Conservation (phyloP, 2,329 filamentous ascomycete genomes). For the Claviceps sp. region DNA sequence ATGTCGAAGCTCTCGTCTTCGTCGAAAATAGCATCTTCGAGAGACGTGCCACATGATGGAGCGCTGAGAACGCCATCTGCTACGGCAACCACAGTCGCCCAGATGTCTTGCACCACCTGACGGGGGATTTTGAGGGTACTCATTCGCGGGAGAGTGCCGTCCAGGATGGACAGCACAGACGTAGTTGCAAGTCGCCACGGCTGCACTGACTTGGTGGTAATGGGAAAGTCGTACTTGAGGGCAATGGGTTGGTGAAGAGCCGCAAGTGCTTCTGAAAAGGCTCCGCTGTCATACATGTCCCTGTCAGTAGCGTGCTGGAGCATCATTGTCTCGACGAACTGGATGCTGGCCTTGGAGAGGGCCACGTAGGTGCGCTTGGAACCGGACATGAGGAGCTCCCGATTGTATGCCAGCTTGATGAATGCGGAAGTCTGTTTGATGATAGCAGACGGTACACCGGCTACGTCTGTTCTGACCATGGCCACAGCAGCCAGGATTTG, state of each 20-base stretch:
- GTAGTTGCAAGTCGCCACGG: conserved; percentile 74
- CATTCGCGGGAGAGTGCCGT: conserved; percentile 50
- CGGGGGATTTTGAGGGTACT: conserved; percentile 32
- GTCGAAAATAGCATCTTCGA: conserved; percentile 34
- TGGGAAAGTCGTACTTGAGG: conserved; percentile 69
- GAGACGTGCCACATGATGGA: conserved; percentile 36
- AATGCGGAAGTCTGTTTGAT: conserved; percentile 58
- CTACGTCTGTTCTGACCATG: conserved; percentile 51
- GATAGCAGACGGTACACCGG: conserved; percentile 53
- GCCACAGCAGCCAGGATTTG: conserved; percentile 56
- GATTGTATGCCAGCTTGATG: conserved; percentile 52
- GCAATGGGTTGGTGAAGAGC: conserved; percentile 57
- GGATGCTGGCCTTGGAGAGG: conserved; percentile 71
- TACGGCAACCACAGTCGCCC: conserved; percentile 53
- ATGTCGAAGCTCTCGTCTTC: conserved; percentile 77
- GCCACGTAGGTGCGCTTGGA: conserved; percentile 72
- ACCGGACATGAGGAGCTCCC: conserved; percentile 18
- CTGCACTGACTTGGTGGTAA: conserved; percentile 54
- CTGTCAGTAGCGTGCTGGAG: conserved; percentile 43
- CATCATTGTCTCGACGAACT: conserved; percentile 49
- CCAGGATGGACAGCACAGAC: conserved; percentile 54
- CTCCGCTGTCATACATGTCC: conserved; percentile 58
- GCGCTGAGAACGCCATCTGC: conserved; percentile 57
- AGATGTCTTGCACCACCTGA: conserved; percentile 44
- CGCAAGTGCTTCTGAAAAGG: conserved; percentile 50